These are phyloP conservation scores for Phlebiopsis flavidoalba DNA, from an alignment of 768 basidiomycete species.

Conservation along the genomic window DNA sequence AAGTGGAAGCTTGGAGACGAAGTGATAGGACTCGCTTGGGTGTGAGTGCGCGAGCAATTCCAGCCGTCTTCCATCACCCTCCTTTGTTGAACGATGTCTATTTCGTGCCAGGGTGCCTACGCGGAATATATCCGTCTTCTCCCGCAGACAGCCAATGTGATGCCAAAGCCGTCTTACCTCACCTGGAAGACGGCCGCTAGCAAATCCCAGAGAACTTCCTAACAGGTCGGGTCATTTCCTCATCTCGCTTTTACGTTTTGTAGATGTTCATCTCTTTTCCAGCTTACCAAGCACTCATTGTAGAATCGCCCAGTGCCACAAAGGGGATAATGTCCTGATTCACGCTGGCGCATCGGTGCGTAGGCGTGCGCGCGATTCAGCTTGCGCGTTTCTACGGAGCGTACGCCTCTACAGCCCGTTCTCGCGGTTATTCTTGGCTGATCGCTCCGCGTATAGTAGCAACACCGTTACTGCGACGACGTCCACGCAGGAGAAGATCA, in stretches of 20 bases:
- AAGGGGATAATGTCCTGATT: slow-evolving; percentile 72
- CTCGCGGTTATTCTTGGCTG: neutral
- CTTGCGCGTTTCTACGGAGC: slow-evolving; percentile 70
- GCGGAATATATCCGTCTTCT: slow-evolving; percentile 79
- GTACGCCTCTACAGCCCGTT: slow-evolving; percentile 40
- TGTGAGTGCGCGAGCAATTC: slow-evolving; percentile 37
- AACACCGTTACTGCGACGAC: slow-evolving; percentile 79
- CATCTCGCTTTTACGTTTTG: neutral
- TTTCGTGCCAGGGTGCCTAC: slow-evolving; percentile 70
- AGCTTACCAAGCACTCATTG: slow-evolving; percentile 62
- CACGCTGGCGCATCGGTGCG: slow-evolving; percentile 92
- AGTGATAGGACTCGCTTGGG: slow-evolving; percentile 83
- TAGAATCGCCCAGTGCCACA: slow-evolving; percentile 64
- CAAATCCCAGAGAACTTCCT: slow-evolving; percentile 85
- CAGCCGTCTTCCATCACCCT: neutral
- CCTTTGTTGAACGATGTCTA: neutral
- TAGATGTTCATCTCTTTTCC: neutral
- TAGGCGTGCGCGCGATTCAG: slow-evolving; percentile 86
- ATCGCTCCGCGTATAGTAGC: slow-evolving; percentile 42
- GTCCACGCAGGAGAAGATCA: slow-evolving; percentile 77
- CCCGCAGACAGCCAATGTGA: slow-evolving; percentile 57
- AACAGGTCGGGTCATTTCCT: slow-evolving; percentile 44
- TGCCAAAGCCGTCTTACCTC: slow-evolving; percentile 69
- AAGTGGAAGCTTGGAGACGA: slow-evolving; percentile 63
- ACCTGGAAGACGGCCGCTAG: slow-evolving; percentile 83